Conservation (phyloP, 176 grass and related monocot species). For the Chrysopogon serrulatus region DNA sequence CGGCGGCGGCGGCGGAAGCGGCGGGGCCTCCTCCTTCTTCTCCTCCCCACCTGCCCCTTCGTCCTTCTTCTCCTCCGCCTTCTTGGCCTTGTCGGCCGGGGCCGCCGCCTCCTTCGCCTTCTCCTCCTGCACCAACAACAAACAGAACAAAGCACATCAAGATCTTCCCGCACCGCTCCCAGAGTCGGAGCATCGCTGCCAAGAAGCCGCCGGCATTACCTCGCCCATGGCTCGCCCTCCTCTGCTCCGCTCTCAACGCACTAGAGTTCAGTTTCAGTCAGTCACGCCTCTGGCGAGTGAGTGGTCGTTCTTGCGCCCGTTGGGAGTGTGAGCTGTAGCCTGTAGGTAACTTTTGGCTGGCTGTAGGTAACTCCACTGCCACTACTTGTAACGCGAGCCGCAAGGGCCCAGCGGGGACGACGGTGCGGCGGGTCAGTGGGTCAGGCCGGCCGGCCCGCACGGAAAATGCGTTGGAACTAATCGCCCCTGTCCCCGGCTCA, state of each 20-base stretch:
- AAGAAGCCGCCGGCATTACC: slow-evolving; percentile 22
- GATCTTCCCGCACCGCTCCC: neutral
- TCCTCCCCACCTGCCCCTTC: neutral
- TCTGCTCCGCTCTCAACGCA: neutral
- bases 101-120: slow-evolving; percentile 16
- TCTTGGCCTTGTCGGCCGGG: neutral
- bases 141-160: neutral
- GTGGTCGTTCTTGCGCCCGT: neutral
- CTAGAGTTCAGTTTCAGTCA: neutral
- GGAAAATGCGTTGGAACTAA: slow-evolving; percentile 23
- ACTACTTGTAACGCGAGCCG: slow-evolving; percentile 20
- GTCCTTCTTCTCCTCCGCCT: slow-evolving; percentile 2
- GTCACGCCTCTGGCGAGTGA: slow-evolving; percentile 1
- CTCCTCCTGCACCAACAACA: slow-evolving; percentile 27
- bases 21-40: neutral
- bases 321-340: neutral
- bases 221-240: slow-evolving; percentile 20
- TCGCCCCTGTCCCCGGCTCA: neutral
- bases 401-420: neutral
- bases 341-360: slow-evolving; percentile 22
- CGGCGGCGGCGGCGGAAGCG: slow-evolving; percentile 21
- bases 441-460: neutral
- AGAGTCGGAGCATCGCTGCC: neutral
- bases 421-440: neutral
- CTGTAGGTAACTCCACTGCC: neutral